phyloP scores from a whole-genome alignment of 192 early-diverging fungal species.

The Rhizoclosmatium globosum region DNA sequence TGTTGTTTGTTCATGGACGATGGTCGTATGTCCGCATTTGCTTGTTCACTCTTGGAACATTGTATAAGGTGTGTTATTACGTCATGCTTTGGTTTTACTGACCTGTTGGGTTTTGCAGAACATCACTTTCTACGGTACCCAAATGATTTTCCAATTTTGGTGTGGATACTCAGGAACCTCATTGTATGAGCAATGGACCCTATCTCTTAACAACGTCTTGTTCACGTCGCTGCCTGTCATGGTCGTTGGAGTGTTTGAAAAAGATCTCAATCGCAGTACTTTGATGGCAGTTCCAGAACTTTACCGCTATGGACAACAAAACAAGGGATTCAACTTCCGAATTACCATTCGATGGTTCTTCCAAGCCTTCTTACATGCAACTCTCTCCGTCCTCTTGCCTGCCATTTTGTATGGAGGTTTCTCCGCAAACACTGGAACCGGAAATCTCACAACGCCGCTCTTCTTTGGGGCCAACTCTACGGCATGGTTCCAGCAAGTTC shows the following conservation, averaged over 20 bases:
- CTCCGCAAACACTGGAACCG: neutral
- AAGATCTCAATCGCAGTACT: slow-evolving; percentile 74
- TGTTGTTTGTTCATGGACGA: slow-evolving; percentile 87
- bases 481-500: slow-evolving; percentile 17
- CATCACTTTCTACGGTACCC: slow-evolving; percentile 79
- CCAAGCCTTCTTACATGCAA: slow-evolving; percentile 62
- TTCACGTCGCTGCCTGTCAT: slow-evolving; percentile 84
- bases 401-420: slow-evolving; percentile 35
- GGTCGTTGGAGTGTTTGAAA: slow-evolving; percentile 78
- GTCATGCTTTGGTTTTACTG: neutral
- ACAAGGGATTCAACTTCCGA: slow-evolving; percentile 62
- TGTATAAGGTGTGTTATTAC: slow-evolving; percentile 68
- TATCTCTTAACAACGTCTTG: slow-evolving; percentile 84
- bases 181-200: slow-evolving; percentile 72
- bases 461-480: slow-evolving; percentile 10
- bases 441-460: neutral
- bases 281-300: slow-evolving; percentile 75
- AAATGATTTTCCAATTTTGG: slow-evolving; percentile 79
- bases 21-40: slow-evolving; percentile 75
- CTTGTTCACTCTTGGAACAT: slow-evolving; percentile 77
- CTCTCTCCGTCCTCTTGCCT: slow-evolving; percentile 32
- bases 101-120: slow-evolving; percentile 25
- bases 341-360: slow-evolving; percentile 64
- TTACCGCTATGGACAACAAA: slow-evolving; percentile 69
- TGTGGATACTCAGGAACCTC: slow-evolving; percentile 81